phyloP scores from a whole-genome alignment of 2,329 filamentous ascomycete species.

The Beauveria sp. region DNA sequence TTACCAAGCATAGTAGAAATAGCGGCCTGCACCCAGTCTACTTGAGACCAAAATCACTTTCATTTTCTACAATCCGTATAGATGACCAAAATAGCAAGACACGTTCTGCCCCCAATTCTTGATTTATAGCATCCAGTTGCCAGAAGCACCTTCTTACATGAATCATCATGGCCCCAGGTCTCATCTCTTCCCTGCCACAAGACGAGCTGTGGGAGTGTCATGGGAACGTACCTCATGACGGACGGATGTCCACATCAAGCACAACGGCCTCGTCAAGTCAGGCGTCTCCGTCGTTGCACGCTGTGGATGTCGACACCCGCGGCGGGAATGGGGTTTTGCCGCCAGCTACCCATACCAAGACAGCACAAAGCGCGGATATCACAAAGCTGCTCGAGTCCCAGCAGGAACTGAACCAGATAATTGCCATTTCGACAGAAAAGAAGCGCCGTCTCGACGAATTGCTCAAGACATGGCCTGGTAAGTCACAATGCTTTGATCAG shows the following conservation, averaged over 20 bases:
- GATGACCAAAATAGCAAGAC: neutral
- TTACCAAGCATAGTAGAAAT: neutral
- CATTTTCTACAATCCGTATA: neutral
- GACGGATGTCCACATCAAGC: neutral
- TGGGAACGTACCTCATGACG: neutral
- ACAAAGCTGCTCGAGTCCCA: neutral
- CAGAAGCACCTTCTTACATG: neutral
- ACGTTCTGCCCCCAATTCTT: neutral
- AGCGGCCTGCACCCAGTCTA: neutral
- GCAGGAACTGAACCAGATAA: neutral
- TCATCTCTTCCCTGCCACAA: neutral
- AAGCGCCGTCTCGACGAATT: too few species aligned
- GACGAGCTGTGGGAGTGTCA: neutral
- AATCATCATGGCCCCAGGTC: slow-evolving; percentile 1
- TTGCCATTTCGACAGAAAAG: neutral
- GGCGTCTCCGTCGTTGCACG: neutral
- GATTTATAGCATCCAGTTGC: neutral
- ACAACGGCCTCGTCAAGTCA: neutral
- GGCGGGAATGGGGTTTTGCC: neutral
- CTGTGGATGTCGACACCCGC: neutral
- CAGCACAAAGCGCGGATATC: neutral
- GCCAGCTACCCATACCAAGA: neutral
- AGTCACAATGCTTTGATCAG: too few species aligned
- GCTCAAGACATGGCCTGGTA: too few species aligned
- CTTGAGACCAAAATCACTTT: neutral